Percentiles rank a stretch among this genome's conserved stretches.
These are phyloP conservation scores for Kodamaea kakaduensis DNA, from an alignment of 805 yeast species.

Conservation along the genomic window DNA sequence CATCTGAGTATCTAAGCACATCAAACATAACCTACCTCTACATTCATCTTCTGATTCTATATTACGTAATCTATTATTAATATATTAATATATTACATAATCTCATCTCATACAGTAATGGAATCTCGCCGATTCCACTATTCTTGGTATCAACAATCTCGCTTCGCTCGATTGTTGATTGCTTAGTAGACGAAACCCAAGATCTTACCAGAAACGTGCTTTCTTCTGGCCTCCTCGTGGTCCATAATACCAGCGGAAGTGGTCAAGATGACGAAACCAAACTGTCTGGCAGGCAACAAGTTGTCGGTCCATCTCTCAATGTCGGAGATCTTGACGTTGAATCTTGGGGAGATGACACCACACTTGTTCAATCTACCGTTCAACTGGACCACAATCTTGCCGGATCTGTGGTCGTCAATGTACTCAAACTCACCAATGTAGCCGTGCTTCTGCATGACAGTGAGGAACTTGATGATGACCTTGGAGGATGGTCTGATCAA, in stretches of 20 bases:
- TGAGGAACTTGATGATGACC: conserved; percentile 30
- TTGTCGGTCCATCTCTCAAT: conserved; percentile 98
- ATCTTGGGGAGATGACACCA: conserved; percentile 98
- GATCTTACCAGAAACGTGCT: conserved; percentile 98
- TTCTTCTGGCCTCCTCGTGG: conserved; percentile 99
- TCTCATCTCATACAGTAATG: no score
- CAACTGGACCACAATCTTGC: conserved; percentile 35
- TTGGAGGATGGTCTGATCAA: conserved; percentile 35
- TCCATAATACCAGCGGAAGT: conserved; percentile 99
- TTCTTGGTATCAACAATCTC: no score
- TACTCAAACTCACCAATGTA: conserved; percentile 36
- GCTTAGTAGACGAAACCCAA: conserved; percentile 93
- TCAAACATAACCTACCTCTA: no score
- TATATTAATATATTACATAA: no score
- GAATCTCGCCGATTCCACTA: no score
- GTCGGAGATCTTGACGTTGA: conserved; percentile 92
- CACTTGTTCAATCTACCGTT: conserved; percentile 76
- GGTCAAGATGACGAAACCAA: conserved; percentile 96
- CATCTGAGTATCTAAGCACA: no score
- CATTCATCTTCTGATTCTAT: no score
- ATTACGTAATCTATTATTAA: no score
- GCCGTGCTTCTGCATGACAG: conserved; percentile 33
- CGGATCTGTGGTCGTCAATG: conserved; percentile 35
- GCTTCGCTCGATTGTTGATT: no score
- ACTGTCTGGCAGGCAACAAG: conserved; percentile 98